A percentile compares a stretch with the other conserved stretches of the same genome.
Conservation (phyloP, 768 basidiomycete species). For the Leccinum variicolor region DNA sequence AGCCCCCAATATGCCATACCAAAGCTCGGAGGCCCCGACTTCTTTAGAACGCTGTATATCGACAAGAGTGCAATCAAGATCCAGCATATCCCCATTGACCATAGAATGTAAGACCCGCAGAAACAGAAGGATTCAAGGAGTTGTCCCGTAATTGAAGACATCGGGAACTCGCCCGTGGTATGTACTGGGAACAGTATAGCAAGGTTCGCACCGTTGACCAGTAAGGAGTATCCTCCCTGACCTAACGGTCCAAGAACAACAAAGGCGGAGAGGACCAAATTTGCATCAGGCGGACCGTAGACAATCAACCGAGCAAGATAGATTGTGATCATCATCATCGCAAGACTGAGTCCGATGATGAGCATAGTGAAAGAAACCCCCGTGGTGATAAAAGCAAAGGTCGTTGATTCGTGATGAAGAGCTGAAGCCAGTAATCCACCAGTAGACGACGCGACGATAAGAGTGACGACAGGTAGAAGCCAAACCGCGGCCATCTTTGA, state of each 20-base stretch:
- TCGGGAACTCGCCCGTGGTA: constrained; percentile 29
- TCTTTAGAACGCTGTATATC: constrained; percentile 32
- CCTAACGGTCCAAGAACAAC: constrained; percentile 52
- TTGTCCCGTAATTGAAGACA: constrained; percentile 35
- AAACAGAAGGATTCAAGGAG: constrained; percentile 44
- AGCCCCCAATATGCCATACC: constrained; percentile 51
- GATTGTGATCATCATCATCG: constrained; percentile 47
- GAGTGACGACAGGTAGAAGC: constrained; percentile 51
- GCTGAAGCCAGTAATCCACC: constrained; percentile 44
- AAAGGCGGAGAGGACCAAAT: constrained; percentile 42
- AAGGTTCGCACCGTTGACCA: constrained; percentile 39
- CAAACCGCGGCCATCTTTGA: constrained; percentile 42
- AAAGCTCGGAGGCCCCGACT: constrained; percentile 38
- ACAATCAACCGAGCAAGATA: constrained; percentile 45
- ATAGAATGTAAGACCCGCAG: constrained; percentile 45
- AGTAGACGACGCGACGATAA: constrained; percentile 50
- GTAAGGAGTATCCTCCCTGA: constrained; percentile 46
- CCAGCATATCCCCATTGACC: constrained; percentile 58
- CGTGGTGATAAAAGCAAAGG: constrained; percentile 41
- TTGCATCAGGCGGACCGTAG: constrained; percentile 38
- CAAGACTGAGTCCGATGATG: constrained; percentile 44
- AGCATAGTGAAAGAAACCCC: constrained; percentile 42
- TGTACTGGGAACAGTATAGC: constrained; percentile 34
- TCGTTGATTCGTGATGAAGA: constrained; percentile 34
- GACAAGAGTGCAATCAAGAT: constrained; percentile 42